Percentiles rank a stretch among this genome's conserved stretches.
Evolutionary conservation across 345 rosid genomes (phyloP).

Genomic region (Populus tremula): DNA sequence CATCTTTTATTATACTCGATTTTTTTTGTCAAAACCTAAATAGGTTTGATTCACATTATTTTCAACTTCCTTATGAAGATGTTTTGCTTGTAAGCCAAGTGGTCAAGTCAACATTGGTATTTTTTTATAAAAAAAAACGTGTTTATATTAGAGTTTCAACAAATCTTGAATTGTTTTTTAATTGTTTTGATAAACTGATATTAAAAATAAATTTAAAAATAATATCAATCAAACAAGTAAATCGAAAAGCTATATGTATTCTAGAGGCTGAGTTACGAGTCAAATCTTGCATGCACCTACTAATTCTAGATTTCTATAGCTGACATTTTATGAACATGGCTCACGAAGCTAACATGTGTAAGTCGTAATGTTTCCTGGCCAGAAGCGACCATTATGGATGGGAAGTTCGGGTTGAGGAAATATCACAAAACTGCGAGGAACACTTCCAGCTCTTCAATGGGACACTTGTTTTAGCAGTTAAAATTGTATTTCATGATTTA

Average conservation of each 20-base stretch:
- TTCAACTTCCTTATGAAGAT: not conserved
- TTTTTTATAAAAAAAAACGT: too few species aligned
- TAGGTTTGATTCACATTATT: not conserved
- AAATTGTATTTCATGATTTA: too few species aligned
- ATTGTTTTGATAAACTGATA: fast-evolving
- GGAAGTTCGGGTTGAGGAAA: not conserved
- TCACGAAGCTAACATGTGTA: not conserved
- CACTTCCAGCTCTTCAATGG: not conserved
- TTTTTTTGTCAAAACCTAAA: not conserved
- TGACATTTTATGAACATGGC: not conserved
- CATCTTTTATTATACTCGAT: not conserved
- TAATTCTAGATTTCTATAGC: not conserved
- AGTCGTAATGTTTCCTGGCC: not conserved
- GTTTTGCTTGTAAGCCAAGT: not conserved
- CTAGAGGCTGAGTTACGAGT: not conserved
- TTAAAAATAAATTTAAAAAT: too few species aligned
- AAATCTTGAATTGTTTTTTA: too few species aligned
- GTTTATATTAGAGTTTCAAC: too few species aligned
- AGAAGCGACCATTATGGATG: not conserved
- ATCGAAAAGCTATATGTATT: too few species aligned
- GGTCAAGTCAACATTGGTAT: not conserved
- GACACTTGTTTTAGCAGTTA: too few species aligned
- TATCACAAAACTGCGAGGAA: not conserved
- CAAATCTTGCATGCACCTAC: not conserved
- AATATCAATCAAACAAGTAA: too few species aligned